These are phyloP conservation scores for Globisporangium abappressorium DNA, from an alignment of 352 stramenopile genomes.

Conservation along the genomic window DNA sequence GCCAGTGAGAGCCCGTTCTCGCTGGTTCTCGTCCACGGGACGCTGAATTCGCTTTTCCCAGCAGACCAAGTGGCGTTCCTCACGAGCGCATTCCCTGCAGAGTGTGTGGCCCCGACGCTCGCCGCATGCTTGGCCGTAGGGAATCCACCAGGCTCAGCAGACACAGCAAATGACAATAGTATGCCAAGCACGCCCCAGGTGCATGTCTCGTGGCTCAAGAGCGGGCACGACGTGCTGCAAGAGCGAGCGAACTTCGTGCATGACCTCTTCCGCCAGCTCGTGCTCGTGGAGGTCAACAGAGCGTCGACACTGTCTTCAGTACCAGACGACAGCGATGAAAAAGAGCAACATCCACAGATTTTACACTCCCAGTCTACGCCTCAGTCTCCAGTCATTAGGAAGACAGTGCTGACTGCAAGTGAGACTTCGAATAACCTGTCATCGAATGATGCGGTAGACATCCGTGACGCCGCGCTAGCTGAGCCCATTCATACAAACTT, in stretches of 20 bases:
- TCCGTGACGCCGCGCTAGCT: not conserved
- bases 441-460: too few species aligned
- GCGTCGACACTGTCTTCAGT: not conserved
- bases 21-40: conserved; percentile 59
- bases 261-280: conserved; percentile 50
- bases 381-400: too few species aligned
- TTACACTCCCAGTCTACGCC: too few species aligned
- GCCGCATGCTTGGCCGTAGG: conserved; percentile 11
- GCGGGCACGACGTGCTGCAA: conserved; percentile 68
- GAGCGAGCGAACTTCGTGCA: conserved; percentile 54
- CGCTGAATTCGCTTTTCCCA: conserved; percentile 42
- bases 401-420: too few species aligned
- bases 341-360: not conserved
- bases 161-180: conserved; percentile 3
- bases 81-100: conserved; percentile 18
- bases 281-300: conserved; percentile 5
- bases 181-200: conserved; percentile 15
- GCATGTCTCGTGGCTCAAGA: conserved; percentile 73
- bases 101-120: conserved; percentile 6
- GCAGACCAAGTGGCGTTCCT: conserved; percentile 31
- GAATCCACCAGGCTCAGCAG: not conserved
- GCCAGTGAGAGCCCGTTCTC: conserved; percentile 32
- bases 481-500: not conserved
- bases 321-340: not conserved
- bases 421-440: not conserved